Conservation (phyloP, 2,329 filamentous ascomycete species). For the Pyrenophora tritici-repentis region DNA sequence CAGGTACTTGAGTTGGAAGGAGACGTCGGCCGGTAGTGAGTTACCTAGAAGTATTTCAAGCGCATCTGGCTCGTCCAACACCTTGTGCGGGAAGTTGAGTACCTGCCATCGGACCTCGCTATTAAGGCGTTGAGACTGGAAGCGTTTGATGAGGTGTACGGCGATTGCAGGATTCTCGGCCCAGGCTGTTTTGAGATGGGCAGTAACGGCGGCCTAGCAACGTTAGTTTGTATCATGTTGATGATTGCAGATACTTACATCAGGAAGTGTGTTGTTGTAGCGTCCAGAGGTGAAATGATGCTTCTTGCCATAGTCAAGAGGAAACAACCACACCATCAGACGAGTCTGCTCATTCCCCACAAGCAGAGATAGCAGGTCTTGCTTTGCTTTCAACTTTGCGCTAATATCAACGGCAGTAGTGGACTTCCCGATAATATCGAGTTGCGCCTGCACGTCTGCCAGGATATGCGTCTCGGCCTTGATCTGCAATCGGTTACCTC, state of each 20-base stretch:
- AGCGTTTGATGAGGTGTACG: constrained; percentile 81
- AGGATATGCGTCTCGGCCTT: constrained; percentile 89
- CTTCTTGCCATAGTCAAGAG: constrained; percentile 68
- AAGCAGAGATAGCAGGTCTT: constrained; percentile 79
- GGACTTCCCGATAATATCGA: constrained; percentile 68
- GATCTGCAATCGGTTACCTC: constrained; percentile 88
- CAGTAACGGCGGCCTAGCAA: constrained; percentile 59
- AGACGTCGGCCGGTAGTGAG: constrained; percentile 76
- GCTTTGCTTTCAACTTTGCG: constrained; percentile 74
- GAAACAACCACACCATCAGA: constrained; percentile 87
- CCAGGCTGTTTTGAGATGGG: constrained; percentile 83
- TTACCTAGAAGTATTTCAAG: constrained; percentile 80
- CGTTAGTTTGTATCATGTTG: constrained; percentile 13
- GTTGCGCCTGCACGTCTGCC: constrained; percentile 69
- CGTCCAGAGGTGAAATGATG: constrained; percentile 55
- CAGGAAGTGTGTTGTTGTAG: constrained; percentile 48
- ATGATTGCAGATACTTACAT: constrained; percentile 34
- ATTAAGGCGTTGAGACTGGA: constrained; percentile 73
- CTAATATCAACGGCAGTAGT: constrained; percentile 56
- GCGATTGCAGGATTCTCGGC: constrained; percentile 81
- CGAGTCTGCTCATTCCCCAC: constrained; percentile 84
- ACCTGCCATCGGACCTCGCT: constrained; percentile 80
- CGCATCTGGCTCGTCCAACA: constrained; percentile 78
- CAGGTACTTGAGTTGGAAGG: constrained; percentile 86
- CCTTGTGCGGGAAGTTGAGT: constrained; percentile 82